These are phyloP conservation scores for Ascomycota sp. DNA, from an alignment of 2,329 filamentous ascomycete species.

Conservation along the genomic window DNA sequence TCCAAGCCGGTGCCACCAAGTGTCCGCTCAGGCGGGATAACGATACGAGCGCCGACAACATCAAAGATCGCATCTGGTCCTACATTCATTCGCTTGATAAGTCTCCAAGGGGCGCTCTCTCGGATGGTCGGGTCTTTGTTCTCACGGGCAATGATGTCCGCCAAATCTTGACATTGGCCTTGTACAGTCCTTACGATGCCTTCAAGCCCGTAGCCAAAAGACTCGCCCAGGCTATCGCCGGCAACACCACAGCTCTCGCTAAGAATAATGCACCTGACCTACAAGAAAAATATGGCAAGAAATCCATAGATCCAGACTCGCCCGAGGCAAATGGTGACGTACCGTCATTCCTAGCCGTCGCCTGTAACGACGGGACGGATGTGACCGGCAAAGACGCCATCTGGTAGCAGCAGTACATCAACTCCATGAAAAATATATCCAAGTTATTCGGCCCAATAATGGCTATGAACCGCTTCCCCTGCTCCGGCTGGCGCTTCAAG, in stretches of 20 bases:
- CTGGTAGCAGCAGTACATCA: slow-evolving; percentile 12
- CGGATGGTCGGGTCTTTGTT: slow-evolving; percentile 3
- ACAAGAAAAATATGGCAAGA: too few species aligned
- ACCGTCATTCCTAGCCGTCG: slow-evolving; percentile 4
- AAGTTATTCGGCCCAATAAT: slow-evolving; percentile 12
- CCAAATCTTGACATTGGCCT: slow-evolving; percentile 8
- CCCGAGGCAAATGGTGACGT: too few species aligned
- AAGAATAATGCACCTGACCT: too few species aligned
- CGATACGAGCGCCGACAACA: slow-evolving; percentile 10
- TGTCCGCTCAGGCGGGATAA: slow-evolving; percentile 10
- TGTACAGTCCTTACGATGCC: slow-evolving; percentile 9
- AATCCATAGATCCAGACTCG: too few species aligned
- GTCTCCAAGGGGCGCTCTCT: slow-evolving; percentile 6
- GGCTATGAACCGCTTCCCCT: slow-evolving; percentile 17
- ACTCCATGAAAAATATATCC: slow-evolving; percentile 8
- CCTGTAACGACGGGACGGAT: slow-evolving; percentile 16
- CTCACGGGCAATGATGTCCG: slow-evolving; percentile 14
- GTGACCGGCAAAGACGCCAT: slow-evolving; percentile 4
- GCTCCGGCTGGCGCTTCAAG: slow-evolving; percentile 16
- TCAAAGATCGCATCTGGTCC: slow-evolving; percentile 12
- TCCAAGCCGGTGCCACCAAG: slow-evolving; percentile 5
- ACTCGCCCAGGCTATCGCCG: slow-evolving; percentile 5
- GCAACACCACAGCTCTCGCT: slow-evolving; percentile 2
- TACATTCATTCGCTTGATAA: slow-evolving; percentile 11
- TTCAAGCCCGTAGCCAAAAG: slow-evolving; percentile 4